A percentile compares a stretch with the other conserved stretches of the same genome.
These are phyloP conservation scores for Evernia prunastri DNA, from an alignment of 495 filamentous ascomycete genomes.

Conservation along the genomic window DNA sequence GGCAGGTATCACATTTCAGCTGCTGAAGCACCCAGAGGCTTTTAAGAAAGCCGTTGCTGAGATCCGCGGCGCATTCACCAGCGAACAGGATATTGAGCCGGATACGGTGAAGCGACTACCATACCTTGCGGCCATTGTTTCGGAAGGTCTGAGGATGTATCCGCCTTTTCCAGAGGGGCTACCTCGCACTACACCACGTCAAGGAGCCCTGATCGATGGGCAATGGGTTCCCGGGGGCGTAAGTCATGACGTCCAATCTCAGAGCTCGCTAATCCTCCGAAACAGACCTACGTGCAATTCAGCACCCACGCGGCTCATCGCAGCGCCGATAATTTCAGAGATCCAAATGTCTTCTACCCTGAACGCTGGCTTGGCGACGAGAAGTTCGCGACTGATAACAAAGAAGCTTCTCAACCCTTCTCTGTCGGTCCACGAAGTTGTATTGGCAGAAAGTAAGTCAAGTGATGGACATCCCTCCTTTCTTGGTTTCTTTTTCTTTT, in stretches of 20 bases:
- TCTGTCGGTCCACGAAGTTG: conserved; percentile 40
- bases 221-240: conserved; percentile 15
- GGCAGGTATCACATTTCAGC: conserved; percentile 35
- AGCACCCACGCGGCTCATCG: conserved; percentile 15
- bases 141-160: conserved; percentile 41
- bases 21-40: conserved; percentile 25
- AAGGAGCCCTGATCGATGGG: conserved; percentile 8
- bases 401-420: conserved; percentile 40
- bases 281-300: conserved; percentile 10
- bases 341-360: conserved; percentile 36
- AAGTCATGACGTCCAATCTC: neutral
- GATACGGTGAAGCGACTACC: conserved; percentile 9
- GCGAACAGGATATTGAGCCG: conserved; percentile 34
- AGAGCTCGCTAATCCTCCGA: neutral
- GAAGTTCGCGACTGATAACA: conserved; percentile 32
- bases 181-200: conserved; percentile 15
- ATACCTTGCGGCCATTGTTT: conserved; percentile 33
- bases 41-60: conserved; percentile 33
- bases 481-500: neutral
- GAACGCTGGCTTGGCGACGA: conserved; percentile 42
- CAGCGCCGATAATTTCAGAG: conserved; percentile 30
- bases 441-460: conserved; percentile 37
- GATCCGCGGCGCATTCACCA: conserved; percentile 39
- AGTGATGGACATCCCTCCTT: neutral
- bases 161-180: conserved; percentile 31